phyloP scores from a whole-genome alignment of 208 protist genomes.

The Trypanosoma platydactyli region DNA sequence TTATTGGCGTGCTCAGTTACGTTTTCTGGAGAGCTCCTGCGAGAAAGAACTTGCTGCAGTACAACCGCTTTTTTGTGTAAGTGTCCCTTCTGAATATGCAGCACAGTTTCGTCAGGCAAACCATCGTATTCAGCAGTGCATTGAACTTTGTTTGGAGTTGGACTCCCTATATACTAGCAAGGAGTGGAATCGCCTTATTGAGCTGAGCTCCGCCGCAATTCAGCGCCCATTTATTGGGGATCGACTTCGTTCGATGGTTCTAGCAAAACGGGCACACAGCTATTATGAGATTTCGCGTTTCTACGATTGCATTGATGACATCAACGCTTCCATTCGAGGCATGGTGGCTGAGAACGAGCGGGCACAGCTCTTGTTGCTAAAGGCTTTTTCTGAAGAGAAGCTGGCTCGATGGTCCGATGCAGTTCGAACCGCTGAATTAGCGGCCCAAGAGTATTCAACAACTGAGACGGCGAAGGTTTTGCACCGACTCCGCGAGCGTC shows the following conservation, averaged over 20 bases:
- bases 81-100: conserved; percentile 26
- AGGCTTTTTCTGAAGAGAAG: conserved; percentile 56
- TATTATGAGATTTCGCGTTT: conserved; percentile 33
- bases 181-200: conserved; percentile 26
- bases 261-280: conserved; percentile 36
- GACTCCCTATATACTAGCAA: conserved; percentile 22
- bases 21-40: conserved; percentile 43
- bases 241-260: conserved; percentile 20
- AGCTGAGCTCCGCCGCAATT: conserved; percentile 14
- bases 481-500: conserved; percentile 24
- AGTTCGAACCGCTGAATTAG: conserved; percentile 38
- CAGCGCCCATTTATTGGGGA: conserved; percentile 27
- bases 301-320: conserved; percentile 67
- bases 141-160: conserved; percentile 27
- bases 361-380: conserved; percentile 40
- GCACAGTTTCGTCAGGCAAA: conserved; percentile 44
- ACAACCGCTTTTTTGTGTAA: conserved; percentile 24
- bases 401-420: conserved; percentile 57
- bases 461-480: conserved; percentile 20
- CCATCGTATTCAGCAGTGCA: conserved; percentile 22
- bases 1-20: conserved; percentile 42
- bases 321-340: conserved; percentile 38
- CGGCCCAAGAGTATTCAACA: conserved; percentile 25
- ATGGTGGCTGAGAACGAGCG: conserved; percentile 21
- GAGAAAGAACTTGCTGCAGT: conserved; percentile 35